Base-by-base conservation (phyloP, 768 basidiomycete genomes). In the Mycena vulgaris region DNA sequence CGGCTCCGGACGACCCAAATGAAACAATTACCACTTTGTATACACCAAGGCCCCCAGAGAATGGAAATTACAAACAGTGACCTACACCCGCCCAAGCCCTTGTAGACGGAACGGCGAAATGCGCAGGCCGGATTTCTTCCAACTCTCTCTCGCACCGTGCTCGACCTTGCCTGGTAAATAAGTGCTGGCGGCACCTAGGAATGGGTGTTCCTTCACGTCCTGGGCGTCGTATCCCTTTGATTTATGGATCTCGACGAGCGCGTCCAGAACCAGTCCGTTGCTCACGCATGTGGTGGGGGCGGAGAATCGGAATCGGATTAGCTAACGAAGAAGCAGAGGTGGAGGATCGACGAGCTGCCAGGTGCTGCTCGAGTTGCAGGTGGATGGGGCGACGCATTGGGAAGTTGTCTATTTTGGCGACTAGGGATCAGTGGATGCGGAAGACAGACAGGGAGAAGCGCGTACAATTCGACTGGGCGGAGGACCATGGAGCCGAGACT, bases 21-120 rank as follows among this genome's bases (percentile, higher is more conserved):
- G n/a, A n/a, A n/a, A n/a, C n/a, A 48, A 48, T 25, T 14, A 4
- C 23, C 10, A 14, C 25, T 3, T 16, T 10, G 30, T 16, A 52
- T 14, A 17, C n/a, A 23, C 47, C 23, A 48, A 48, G 23, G 4
- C 23, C 5, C 30, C 28, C 42, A 30, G 7, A 23, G 31, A 60
- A 28, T 6, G 16, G 5, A 31, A 48, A 30, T 5, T 16, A 31
- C 40, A 60, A 5, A 16, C 7, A 16, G 28, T 27, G 27, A 16
- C 4, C 17, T 63, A 42, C 25, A n/a, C 2, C 7, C 56, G 55
- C 23, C 45, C 53, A 37, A 56, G 28, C 19, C 48, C 40, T 35
- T 56, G 60, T 30, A 68, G 66, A n/a, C 59, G 52, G 47, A 57
- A 68, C 33, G 67, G 66, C 37, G 59, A 68, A 39, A 57, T 37